These are phyloP conservation scores for Peribolospora baueri DNA, from an alignment of 768 basidiomycete genomes.

Conservation along the genomic window DNA sequence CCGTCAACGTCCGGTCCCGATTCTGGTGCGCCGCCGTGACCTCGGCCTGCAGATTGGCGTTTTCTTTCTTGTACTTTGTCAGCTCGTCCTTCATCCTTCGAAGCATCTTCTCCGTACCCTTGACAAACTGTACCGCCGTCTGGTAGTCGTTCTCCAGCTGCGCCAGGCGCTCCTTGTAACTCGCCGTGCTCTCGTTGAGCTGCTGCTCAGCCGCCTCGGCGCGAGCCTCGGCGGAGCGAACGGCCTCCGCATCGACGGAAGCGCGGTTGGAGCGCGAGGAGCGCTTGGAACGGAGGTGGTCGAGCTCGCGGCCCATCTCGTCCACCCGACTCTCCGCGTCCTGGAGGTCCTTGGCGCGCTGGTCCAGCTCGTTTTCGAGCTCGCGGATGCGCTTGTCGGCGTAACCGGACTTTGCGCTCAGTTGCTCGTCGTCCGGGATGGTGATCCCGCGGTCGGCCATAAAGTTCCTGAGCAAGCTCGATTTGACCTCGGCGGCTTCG, in stretches of 20 bases:
- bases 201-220: constrained; percentile 33
- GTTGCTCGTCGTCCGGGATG: constrained; percentile 43
- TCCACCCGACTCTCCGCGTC: constrained; percentile 9
- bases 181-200: constrained; percentile 13
- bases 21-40: not conserved
- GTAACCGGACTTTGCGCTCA: constrained; percentile 14
- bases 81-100: constrained; percentile 87
- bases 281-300: too few relatives aligned
- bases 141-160: constrained; percentile 91
- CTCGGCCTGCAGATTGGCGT: constrained; percentile 39
- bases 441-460: constrained; percentile 68
- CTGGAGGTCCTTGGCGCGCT: constrained; percentile 36
- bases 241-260: not conserved
- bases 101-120: constrained; percentile 96
- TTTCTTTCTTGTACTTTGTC: constrained; percentile 63
- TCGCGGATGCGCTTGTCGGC: constrained; percentile 32
- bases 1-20: not conserved
- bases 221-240: constrained; percentile 2
- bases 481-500: constrained; percentile 44
- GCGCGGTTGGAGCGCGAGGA: not conserved
- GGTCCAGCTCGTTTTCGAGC: constrained; percentile 55
- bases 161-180: constrained; percentile 33
- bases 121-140: constrained; percentile 88
- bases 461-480: constrained; percentile 58
- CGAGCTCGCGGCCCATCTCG: not conserved